Conservation (phyloP, 1,139 yeast genomes). For the Zygosaccharomyces pseudobailii region DNA sequence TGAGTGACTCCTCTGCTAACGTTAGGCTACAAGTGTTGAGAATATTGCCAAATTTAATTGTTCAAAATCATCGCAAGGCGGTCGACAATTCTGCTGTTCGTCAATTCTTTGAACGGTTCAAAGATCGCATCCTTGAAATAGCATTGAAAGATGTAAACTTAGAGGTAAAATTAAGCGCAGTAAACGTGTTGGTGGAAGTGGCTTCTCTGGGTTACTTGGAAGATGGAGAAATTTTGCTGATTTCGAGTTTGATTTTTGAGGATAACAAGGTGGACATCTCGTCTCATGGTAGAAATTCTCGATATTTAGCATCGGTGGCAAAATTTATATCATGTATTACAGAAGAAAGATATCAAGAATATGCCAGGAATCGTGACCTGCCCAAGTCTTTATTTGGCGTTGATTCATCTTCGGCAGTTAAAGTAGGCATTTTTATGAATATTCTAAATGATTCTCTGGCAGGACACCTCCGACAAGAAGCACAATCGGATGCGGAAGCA, state of each 20-base stretch:
- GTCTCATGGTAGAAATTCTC: conserved; percentile 32
- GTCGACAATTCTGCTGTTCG: conserved; percentile 47
- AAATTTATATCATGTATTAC: conserved; percentile 42
- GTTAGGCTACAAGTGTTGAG: conserved; percentile 66
- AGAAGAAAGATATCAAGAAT: conserved; percentile 34
- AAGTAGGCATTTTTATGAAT: conserved; percentile 38
- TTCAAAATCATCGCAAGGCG: conserved; percentile 35
- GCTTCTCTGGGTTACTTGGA: conserved; percentile 59
- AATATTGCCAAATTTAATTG: conserved; percentile 43
- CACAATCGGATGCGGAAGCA: conserved; percentile 8
- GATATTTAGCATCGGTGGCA: conserved; percentile 39
- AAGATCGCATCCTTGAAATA: conserved; percentile 60
- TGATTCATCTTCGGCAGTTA: conserved; percentile 37
- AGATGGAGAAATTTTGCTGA: conserved; percentile 44
- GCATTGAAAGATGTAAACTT: conserved; percentile 49
- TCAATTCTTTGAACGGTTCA: conserved; percentile 69
- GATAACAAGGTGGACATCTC: conserved; percentile 35
- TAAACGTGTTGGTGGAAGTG: conserved; percentile 53
- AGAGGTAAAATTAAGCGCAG: conserved; percentile 49
- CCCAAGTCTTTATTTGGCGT: conserved; percentile 30
- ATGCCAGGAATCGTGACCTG: conserved; percentile 37
- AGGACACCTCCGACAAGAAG: conserved; percentile 21
- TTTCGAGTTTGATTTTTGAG: conserved; percentile 45
- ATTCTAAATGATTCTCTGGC: conserved; percentile 36
- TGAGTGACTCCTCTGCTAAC: conserved; percentile 59